A percentile compares a stretch with the other conserved stretches of the same genome.
These are phyloP conservation scores for Astragalus membranaceus DNA, from an alignment of 306 rosid species.

Conservation along the genomic window DNA sequence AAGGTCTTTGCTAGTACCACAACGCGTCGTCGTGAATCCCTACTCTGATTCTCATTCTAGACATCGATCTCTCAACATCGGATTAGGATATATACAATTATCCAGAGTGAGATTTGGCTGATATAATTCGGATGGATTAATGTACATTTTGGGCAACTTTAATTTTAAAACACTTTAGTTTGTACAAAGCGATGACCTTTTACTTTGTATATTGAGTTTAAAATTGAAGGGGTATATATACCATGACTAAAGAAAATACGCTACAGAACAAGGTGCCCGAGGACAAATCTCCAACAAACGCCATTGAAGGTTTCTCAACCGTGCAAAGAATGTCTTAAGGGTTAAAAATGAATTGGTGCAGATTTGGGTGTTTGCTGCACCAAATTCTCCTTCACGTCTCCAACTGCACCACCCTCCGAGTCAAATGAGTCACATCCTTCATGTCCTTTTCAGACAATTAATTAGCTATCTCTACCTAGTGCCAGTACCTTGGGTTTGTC, in stretches of 20 bases:
- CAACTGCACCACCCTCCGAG: conserved; percentile 70
- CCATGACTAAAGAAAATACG: conserved; percentile 18
- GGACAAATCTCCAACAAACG: conserved; percentile 49
- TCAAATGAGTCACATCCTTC: conserved; percentile 49
- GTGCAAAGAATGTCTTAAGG: conserved; percentile 34
- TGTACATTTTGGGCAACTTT: conserved; percentile 2
- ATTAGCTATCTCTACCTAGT: conserved; percentile 13
- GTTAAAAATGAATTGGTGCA: conserved; percentile 24
- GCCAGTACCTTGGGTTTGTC: conserved; percentile 15
- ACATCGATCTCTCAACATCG: too few species aligned
- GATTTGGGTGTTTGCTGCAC: conserved; percentile 56
- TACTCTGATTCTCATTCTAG: too few species aligned
- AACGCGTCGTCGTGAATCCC: too few species aligned
- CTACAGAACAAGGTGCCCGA: conserved; percentile 36
- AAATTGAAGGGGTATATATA: background rate
- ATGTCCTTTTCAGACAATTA: conserved; percentile 33
- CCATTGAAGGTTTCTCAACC: conserved; percentile 49
- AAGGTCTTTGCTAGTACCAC: too few species aligned
- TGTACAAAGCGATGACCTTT: conserved; percentile 36
- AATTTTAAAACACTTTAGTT: conserved; percentile 18
- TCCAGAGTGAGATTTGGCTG: background rate
- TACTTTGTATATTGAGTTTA: conserved; percentile 27
- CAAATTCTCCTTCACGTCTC: conserved; percentile 57
- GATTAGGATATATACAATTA: background rate
- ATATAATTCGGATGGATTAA: background rate